Evolutionary conservation across 352 stramenopile species (phyloP).

Genomic region (Phytophthora multivora): DNA sequence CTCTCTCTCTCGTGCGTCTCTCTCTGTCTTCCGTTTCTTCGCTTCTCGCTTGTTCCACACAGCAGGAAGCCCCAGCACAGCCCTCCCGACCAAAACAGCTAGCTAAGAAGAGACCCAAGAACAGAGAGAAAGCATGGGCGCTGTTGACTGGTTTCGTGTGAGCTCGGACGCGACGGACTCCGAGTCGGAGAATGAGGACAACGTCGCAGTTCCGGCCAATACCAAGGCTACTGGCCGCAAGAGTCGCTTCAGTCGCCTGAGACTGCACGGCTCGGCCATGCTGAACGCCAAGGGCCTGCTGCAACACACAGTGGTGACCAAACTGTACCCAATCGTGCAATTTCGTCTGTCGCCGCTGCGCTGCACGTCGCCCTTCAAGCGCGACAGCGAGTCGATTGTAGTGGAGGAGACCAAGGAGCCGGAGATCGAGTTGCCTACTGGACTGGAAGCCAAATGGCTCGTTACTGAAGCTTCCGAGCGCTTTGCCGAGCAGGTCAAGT

Average conservation of each 20-base stretch:
- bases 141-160: constrained; percentile 38
- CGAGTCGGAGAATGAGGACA: constrained; percentile 2
- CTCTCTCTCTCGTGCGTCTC: constrained; percentile 25
- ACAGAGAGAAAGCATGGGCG: constrained; percentile 45
- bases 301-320: constrained; percentile 51
- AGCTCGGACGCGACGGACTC: constrained; percentile 16
- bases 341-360: constrained; percentile 40
- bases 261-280: constrained; percentile 47
- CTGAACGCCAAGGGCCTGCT: constrained; percentile 49
- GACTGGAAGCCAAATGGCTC: constrained; percentile 45
- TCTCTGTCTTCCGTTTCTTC: constrained; percentile 15
- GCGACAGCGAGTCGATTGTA: constrained; percentile 3
- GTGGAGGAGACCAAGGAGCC: constrained; percentile 11
- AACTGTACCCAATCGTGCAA: constrained; percentile 54
- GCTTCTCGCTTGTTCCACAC: background rate
- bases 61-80: background rate
- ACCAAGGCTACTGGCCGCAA: constrained; percentile 3
- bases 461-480: constrained; percentile 42
- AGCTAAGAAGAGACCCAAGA: constrained; percentile 23
- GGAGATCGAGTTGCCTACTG: constrained; percentile 15
- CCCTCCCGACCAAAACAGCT: background rate
- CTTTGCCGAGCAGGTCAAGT: constrained; percentile 54
- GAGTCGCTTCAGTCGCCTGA: constrained; percentile 36
- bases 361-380: constrained; percentile 37
- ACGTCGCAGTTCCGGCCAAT: background rate